Percentiles rank a stretch among this genome's conserved stretches.
Conservation (phyloP, 2,329 filamentous ascomycete genomes). For the Trichophyton rubrum region DNA sequence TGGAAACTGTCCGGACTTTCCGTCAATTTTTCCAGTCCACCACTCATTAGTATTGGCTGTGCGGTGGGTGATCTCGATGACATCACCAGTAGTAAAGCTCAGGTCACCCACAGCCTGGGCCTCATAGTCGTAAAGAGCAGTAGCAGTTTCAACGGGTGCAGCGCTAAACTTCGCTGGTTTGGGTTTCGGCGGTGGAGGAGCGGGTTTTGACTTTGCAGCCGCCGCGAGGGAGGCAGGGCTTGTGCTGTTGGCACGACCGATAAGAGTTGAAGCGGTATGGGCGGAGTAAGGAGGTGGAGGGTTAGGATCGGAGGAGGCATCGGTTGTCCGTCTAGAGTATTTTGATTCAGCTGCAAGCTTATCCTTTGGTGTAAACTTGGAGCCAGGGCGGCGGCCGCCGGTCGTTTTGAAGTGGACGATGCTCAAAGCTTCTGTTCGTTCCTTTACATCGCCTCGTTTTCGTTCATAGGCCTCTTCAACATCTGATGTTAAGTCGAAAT, state of each 20-base stretch:
- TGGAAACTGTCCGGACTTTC: conserved; percentile 82
- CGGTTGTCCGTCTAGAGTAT: conserved; percentile 26
- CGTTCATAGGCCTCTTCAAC: conserved; percentile 82
- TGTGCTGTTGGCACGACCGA: conserved; percentile 30
- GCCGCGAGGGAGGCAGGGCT: conserved; percentile 32
- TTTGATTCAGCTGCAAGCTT: conserved; percentile 28
- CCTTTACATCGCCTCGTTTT: conserved; percentile 80
- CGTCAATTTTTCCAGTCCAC: conserved; percentile 77
- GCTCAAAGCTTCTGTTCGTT: conserved; percentile 69
- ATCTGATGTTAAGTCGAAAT: conserved; percentile 84
- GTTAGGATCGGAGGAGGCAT: conserved; percentile 38
- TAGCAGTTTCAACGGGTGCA: conserved; percentile 60
- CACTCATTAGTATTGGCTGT: conserved; percentile 93
- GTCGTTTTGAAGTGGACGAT: conserved; percentile 90
- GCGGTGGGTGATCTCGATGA: conserved; percentile 73
- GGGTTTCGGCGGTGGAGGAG: conserved; percentile 61
- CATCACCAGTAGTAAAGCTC: conserved; percentile 75
- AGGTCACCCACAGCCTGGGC: conserved; percentile 90
- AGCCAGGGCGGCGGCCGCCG: conserved; percentile 41
- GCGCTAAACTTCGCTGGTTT: conserved; percentile 64
- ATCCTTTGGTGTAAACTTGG: conserved; percentile 25
- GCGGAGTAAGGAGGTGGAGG: conserved; percentile 62
- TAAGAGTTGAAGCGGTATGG: conserved; percentile 23
- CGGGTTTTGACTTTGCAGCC: conserved; percentile 54
- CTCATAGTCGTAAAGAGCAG: conserved; percentile 89